Evolutionary conservation across 345 rosid species (phyloP).

Genomic region (Theobroma cacao): DNA sequence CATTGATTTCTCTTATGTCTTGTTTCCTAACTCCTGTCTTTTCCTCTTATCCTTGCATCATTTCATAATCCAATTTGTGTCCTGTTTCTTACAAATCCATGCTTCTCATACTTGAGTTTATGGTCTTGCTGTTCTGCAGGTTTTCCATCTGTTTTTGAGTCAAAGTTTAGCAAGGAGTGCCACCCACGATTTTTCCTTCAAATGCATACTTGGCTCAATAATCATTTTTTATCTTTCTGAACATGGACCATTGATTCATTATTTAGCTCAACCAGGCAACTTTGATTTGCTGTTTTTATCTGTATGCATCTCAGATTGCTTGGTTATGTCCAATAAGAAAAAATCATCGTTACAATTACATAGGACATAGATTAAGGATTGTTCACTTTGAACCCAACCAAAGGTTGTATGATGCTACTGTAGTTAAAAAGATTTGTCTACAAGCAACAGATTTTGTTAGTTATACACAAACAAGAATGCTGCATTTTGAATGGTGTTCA

Average conservation of each 20-base stretch:
- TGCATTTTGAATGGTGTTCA: neutral
- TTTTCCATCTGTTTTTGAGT: slow-evolving; percentile 11
- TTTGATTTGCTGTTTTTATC: slow-evolving; percentile 34
- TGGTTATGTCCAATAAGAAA: slow-evolving; percentile 32
- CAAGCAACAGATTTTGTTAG: slow-evolving; percentile 6
- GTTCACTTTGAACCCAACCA: slow-evolving; percentile 13
- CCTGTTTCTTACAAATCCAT: neutral
- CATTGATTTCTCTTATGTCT: neutral
- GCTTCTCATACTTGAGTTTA: neutral
- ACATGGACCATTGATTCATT: slow-evolving; percentile 28
- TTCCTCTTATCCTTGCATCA: neutral
- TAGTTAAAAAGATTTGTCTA: neutral
- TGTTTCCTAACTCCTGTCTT: neutral
- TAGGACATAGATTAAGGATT: slow-evolving; percentile 13
- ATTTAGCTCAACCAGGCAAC: slow-evolving; percentile 39
- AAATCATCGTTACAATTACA: slow-evolving; percentile 6
- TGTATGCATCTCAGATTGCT: slow-evolving; percentile 38
- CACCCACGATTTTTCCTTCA: slow-evolving; percentile 1
- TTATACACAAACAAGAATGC: neutral
- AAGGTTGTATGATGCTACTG: slow-evolving; percentile 15
- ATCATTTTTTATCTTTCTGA: neutral
- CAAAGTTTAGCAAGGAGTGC: neutral
- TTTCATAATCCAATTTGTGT: neutral
- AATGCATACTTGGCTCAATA: neutral
- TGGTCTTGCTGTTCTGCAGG: slow-evolving; percentile 23